Percentiles rank a stretch among this genome's conserved stretches.
phyloP scores from a whole-genome alignment of 352 stramenopile species.

The Phytophthora pluvialis region DNA sequence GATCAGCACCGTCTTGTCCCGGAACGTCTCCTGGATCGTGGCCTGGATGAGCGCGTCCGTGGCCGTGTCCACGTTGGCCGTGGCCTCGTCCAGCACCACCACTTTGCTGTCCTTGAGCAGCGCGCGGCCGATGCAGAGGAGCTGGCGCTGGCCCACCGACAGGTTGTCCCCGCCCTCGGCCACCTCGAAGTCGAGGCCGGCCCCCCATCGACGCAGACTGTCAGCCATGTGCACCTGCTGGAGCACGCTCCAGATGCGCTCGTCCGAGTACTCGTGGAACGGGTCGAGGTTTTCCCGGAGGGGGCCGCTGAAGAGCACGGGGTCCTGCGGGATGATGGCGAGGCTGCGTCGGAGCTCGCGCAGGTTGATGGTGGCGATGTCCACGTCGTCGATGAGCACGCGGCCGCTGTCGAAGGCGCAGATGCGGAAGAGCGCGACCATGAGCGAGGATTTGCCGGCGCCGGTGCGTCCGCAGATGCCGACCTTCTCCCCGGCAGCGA shows the following conservation, averaged over 20 bases:
- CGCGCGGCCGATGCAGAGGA: conserved; percentile 94
- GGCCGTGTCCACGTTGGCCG: conserved; percentile 49
- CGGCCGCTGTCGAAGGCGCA: conserved; percentile 55
- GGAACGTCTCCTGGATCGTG: conserved; percentile 91
- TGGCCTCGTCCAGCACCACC: conserved; percentile 97
- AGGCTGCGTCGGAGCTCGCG: conserved; percentile 38
- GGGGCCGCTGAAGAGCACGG: conserved; percentile 90
- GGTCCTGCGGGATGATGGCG: conserved; percentile 75
- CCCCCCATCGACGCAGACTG: conserved; percentile 44
- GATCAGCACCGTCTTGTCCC: conserved; percentile 91
- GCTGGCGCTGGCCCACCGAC: conserved; percentile 93
- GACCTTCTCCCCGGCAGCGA: conserved; percentile 47
- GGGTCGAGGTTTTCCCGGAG: conserved; percentile 93
- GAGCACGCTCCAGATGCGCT: conserved; percentile 63
- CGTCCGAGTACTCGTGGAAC: conserved; percentile 78
- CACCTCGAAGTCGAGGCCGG: conserved; percentile 86
- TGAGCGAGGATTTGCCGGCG: conserved; percentile 46
- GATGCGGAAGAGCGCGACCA: conserved; percentile 49
- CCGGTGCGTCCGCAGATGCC: conserved; percentile 64
- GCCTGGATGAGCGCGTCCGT: conserved; percentile 57
- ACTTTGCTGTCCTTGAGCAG: conserved; percentile 91
- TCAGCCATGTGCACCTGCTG: conserved; percentile 75
- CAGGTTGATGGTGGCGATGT: conserved; percentile 56
- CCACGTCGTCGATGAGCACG: conserved; percentile 88
- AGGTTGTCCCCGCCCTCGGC: conserved; percentile 94